phyloP scores from a whole-genome alignment of 345 rosid genomes.

The Pseudoturritis turrita region DNA sequence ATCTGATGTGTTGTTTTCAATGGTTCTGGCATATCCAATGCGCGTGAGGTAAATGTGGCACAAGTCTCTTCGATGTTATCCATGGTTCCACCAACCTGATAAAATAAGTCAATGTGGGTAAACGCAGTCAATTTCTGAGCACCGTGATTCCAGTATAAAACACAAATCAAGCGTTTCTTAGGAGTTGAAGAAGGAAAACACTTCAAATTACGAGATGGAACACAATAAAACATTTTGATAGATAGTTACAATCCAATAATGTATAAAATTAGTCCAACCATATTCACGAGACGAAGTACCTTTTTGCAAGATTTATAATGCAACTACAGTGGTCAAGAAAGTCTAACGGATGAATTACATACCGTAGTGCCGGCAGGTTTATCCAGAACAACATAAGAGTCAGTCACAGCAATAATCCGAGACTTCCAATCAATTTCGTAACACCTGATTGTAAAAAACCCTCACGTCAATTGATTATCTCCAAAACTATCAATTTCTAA shows the following conservation, averaged over 20 bases:
- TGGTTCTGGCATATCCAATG: constrained; percentile 56
- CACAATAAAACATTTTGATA: neutral
- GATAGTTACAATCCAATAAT: neutral
- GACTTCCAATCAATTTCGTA: constrained; percentile 92
- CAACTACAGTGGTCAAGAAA: neutral
- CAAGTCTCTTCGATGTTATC: constrained; percentile 95
- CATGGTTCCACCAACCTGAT: constrained; percentile 86
- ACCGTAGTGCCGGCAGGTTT: constrained; percentile 96
- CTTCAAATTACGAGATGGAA: neutral
- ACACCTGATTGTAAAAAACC: constrained; percentile 44
- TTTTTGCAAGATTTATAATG: neutral
- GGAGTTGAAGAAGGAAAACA: neutral
- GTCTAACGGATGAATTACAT: constrained; percentile 29
- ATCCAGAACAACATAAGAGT: constrained; percentile 81
- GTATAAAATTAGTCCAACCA: neutral
- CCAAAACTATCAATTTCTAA: neutral
- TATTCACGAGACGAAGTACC: neutral
- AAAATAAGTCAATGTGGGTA: neutral
- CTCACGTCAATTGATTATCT: neutral
- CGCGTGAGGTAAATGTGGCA: constrained; percentile 81
- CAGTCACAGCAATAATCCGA: constrained; percentile 61
- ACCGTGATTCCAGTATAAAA: neutral
- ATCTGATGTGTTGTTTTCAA: constrained; percentile 90
- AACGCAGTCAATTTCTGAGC: neutral
- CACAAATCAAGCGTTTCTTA: neutral